Evolutionary conservation across 306 rosid genomes (phyloP).

Genomic region (Cicer judaicum): DNA sequence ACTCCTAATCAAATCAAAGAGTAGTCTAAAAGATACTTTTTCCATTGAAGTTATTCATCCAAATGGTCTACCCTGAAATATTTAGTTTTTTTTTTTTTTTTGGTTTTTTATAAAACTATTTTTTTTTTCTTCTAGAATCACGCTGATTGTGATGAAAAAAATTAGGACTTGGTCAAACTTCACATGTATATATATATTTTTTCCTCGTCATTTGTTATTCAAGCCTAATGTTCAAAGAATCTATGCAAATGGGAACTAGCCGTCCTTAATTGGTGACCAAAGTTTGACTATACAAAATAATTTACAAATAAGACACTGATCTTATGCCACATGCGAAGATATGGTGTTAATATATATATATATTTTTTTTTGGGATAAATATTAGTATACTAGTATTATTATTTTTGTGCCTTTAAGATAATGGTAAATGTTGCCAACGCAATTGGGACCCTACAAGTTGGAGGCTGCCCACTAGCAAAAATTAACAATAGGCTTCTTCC

Average conservation of each 20-base stretch:
- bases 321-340: conserved; percentile 44
- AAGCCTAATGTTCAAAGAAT: conserved; percentile 42
- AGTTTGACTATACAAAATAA: conserved; percentile 31
- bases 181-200: not conserved
- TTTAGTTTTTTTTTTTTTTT: not conserved
- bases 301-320: conserved; percentile 40
- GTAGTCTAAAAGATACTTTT: not conserved
- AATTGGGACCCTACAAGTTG: conserved; percentile 38
- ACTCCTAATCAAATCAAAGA: conserved; percentile 27
- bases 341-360: conserved; percentile 5
- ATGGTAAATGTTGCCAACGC: conserved; percentile 24
- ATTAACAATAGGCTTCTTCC: conserved; percentile 31
- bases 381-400: not conserved
- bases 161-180: conserved; percentile 29
- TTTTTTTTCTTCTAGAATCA: not conserved
- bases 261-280: conserved; percentile 40
- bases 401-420: not conserved
- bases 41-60: conserved; percentile 10
- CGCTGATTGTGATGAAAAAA: conserved; percentile 39
- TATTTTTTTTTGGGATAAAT: not conserved
- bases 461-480: conserved; percentile 38
- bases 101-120: not conserved
- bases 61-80: not conserved
- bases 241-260: conserved; percentile 41
- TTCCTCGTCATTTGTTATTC: not conserved